Evolutionary conservation across 768 basidiomycete genomes (phyloP).

Genomic region (Rossbeevera mucosa): DNA sequence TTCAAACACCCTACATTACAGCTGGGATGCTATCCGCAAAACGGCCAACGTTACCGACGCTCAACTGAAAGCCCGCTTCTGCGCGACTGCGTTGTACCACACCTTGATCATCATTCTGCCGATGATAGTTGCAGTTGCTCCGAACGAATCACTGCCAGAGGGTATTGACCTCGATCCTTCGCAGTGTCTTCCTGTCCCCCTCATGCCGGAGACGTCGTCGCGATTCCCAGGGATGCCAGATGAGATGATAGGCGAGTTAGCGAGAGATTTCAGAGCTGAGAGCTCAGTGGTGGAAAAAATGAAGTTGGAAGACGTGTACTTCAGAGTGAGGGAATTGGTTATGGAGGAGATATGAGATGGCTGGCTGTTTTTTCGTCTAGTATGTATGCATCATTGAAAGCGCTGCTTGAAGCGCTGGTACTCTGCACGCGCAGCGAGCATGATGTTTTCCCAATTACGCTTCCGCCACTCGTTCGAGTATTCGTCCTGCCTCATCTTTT

Average conservation of each 20-base stretch:
- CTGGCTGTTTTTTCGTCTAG: neutral
- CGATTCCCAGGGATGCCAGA: slow-evolving; percentile 71
- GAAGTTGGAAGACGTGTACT: slow-evolving; percentile 54
- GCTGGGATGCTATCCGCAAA: slow-evolving; percentile 74
- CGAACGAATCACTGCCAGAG: slow-evolving; percentile 36
- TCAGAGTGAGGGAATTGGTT: slow-evolving; percentile 60
- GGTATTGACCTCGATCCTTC: slow-evolving; percentile 54
- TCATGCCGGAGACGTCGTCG: slow-evolving; percentile 55
- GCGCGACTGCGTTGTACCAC: slow-evolving; percentile 67
- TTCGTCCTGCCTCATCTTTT: slow-evolving; percentile 48
- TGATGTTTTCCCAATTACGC: slow-evolving; percentile 54
- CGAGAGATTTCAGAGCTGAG: slow-evolving; percentile 59
- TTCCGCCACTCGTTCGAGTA: slow-evolving; percentile 68
- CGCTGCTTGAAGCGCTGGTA: slow-evolving; percentile 41
- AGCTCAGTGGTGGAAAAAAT: slow-evolving; percentile 53
- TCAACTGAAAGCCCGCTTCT: slow-evolving; percentile 67
- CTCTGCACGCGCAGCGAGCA: slow-evolving; percentile 54
- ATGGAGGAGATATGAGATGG: slow-evolving; percentile 41
- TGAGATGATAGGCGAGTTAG: slow-evolving; percentile 58
- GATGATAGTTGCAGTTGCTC: slow-evolving; percentile 20
- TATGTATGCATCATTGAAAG: slow-evolving; percentile 20
- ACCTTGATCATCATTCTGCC: slow-evolving; percentile 51
- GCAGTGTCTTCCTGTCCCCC: slow-evolving; percentile 56
- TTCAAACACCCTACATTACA: slow-evolving; percentile 27
- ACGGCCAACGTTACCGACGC: slow-evolving; percentile 75